Conservation (phyloP, 768 basidiomycete species). For the Rhizopogon vinicolor region DNA sequence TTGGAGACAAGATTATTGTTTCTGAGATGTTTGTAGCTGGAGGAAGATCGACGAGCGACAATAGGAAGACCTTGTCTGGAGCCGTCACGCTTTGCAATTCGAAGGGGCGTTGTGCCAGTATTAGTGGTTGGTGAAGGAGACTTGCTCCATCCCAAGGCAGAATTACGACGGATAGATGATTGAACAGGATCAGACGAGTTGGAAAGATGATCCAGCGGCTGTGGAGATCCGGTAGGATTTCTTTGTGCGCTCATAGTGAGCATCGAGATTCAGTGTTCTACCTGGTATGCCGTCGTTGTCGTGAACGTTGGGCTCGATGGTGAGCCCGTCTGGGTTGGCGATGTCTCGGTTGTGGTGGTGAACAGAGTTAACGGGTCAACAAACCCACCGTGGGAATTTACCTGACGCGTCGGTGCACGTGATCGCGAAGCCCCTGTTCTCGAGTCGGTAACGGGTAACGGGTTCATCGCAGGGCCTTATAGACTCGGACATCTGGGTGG, state of each 20-base stretch:
- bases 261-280: conserved; percentile 9
- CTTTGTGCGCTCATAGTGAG: conserved; percentile 24
- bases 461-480: no score
- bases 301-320: conserved; percentile 9
- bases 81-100: conserved; percentile 45
- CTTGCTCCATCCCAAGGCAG: conserved; percentile 44
- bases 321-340: conserved; percentile 5
- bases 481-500: background rate
- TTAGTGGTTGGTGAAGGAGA: conserved; percentile 27
- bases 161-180: conserved; percentile 57
- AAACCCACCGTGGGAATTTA: conserved; percentile 23
- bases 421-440: conserved; percentile 13
- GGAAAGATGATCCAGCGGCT: conserved; percentile 52
- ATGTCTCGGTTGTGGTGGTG: conserved; percentile 5
- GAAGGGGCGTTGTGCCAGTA: conserved; percentile 53
- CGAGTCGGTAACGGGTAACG: no score
- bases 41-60: conserved; percentile 69
- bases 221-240: conserved; percentile 27
- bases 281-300: conserved; percentile 12
- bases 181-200: conserved; percentile 63
- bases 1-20: conserved; percentile 79
- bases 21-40: conserved; percentile 74
- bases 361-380: conserved; percentile 3
- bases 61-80: conserved; percentile 35
- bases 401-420: conserved; percentile 24